Percentiles rank a stretch among this genome's conserved stretches.
Conservation (phyloP, 2,329 filamentous ascomycete genomes). For the Phoma sp. region DNA sequence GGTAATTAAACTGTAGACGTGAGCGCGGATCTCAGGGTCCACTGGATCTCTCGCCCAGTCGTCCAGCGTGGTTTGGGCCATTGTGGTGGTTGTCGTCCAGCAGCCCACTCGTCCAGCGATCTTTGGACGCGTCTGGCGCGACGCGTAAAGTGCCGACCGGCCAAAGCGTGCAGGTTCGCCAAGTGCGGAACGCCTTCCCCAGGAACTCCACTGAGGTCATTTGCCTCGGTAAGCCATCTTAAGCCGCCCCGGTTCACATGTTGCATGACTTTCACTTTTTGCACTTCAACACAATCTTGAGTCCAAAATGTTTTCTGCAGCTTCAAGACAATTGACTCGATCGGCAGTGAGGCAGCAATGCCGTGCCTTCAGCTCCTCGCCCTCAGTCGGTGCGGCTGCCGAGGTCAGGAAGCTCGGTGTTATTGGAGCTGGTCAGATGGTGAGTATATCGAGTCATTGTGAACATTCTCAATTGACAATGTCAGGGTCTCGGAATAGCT, state of each 20-base stretch:
- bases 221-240: conserved; percentile 18
- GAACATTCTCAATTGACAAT: conserved; percentile 28
- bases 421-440: conserved; percentile 95
- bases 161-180: conserved; percentile 37
- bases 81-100: conserved; percentile 40
- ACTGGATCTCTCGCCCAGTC: conserved; percentile 62
- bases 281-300: not conserved
- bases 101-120: conserved; percentile 22
- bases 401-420: conserved; percentile 90
- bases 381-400: conserved; percentile 64
- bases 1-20: conserved; percentile 92
- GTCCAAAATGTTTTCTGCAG: conserved; percentile 42
- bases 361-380: conserved; percentile 72
- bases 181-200: conserved; percentile 20
- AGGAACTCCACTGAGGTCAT: conserved; percentile 15
- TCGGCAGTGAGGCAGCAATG: conserved; percentile 41
- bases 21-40: conserved; percentile 90
- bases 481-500: conserved; percentile 90
- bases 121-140: conserved; percentile 38
- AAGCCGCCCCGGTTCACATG: conserved; percentile 29
- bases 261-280: conserved; percentile 4
- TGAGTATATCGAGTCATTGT: conserved; percentile 52
- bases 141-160: conserved; percentile 41
- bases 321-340: conserved; percentile 38
- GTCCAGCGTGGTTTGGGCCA: conserved; percentile 50